A percentile compares a stretch with the other conserved stretches of the same genome.
Evolutionary conservation across 2,329 filamentous ascomycete genomes (phyloP).

Genomic region (Fusarium hostae): DNA sequence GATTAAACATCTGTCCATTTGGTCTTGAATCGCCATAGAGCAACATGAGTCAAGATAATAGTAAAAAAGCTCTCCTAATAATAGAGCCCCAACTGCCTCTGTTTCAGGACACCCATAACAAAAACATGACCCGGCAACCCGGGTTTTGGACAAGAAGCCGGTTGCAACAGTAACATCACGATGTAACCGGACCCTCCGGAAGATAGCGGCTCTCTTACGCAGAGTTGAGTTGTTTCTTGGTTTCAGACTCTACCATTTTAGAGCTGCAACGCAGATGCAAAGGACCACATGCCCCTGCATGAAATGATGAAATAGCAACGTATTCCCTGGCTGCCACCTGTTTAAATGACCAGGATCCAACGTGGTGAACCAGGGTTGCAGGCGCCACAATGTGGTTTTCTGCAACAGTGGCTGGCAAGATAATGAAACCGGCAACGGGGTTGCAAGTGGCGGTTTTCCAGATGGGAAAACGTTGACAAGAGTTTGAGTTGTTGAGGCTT

Average conservation of each 20-base stretch:
- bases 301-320: constrained; percentile 26
- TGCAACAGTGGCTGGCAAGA: constrained; percentile 25
- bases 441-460: background rate
- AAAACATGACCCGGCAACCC: constrained; percentile 12
- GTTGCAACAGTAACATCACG: constrained; percentile 8
- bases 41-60: background rate
- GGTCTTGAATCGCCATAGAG: background rate
- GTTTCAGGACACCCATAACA: constrained; percentile 4
- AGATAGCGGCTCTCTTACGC: background rate
- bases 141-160: constrained; percentile 13
- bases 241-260: constrained; percentile 5
- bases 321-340: constrained; percentile 8
- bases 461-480: background rate
- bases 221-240: constrained; percentile 16
- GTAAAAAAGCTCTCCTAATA: background rate
- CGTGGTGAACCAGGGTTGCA: constrained; percentile 23
- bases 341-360: constrained; percentile 17
- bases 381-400: constrained; percentile 18
- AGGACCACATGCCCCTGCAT: constrained; percentile 35
- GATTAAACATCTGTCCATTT: background rate
- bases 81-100: background rate
- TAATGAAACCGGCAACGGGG: background rate
- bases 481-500: constrained; percentile 5
- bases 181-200: constrained; percentile 19
- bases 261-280: constrained; percentile 15